Evolutionary conservation across 1,139 yeast species (phyloP).

Genomic region (Nakaseomyces delphensis): DNA sequence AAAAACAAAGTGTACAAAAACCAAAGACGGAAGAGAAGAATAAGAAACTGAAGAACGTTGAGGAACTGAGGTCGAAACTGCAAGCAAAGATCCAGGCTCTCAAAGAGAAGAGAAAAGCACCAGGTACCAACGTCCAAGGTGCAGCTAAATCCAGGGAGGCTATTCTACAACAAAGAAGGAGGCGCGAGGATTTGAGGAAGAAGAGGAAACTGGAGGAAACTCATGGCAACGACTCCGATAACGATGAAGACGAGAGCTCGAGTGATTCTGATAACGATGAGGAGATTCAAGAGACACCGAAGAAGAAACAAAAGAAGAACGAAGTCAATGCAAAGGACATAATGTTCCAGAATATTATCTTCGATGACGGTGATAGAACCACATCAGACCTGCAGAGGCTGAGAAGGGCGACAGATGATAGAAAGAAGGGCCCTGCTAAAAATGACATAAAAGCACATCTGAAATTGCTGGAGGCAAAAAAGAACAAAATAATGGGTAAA

Average conservation of each 20-base stretch:
- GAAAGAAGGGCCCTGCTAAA: conserved; percentile 73
- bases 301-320: conserved; percentile 35
- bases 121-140: conserved; percentile 70
- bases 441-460: conserved; percentile 81
- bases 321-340: conserved; percentile 38
- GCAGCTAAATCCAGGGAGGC: conserved; percentile 79
- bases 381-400: conserved; percentile 63
- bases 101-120: conserved; percentile 82
- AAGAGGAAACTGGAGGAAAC: conserved; percentile 35
- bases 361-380: conserved; percentile 74
- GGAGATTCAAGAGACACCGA: conserved; percentile 32
- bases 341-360: conserved; percentile 73
- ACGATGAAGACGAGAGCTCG: conserved; percentile 33
- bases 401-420: conserved; percentile 44
- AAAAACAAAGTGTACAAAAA: conserved; percentile 12
- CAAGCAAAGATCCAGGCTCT: conserved; percentile 61
- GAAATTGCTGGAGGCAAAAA: conserved; percentile 63
- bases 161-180: conserved; percentile 51
- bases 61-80: conserved; percentile 60
- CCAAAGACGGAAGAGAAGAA: conserved; percentile 27
- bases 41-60: conserved; percentile 48
- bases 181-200: conserved; percentile 34
- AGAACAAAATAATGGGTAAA: conserved; percentile 50
- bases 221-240: conserved; percentile 36
- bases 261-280: conserved; percentile 38